These are phyloP conservation scores for Verticillium zaregamsianum DNA, from an alignment of 2,329 filamentous ascomycete genomes.

Conservation along the genomic window DNA sequence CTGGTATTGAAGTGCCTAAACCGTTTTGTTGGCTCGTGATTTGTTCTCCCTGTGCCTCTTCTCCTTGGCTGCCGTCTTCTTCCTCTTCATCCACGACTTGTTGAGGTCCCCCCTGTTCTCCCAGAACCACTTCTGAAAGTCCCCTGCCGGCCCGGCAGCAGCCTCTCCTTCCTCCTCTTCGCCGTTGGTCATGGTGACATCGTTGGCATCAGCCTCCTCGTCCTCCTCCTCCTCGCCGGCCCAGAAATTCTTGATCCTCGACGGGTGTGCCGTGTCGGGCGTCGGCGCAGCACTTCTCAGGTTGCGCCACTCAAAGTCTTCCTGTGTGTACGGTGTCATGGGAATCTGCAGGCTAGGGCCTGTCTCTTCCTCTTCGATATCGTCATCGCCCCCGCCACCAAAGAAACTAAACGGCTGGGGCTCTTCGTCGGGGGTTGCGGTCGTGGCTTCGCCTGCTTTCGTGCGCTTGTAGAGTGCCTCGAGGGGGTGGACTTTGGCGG, in stretches of 20 bases:
- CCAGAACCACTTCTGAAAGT: slow-evolving; percentile 67
- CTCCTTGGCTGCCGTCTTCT: slow-evolving; percentile 61
- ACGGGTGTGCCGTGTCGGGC: slow-evolving; percentile 82
- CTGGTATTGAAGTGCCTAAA: slow-evolving; percentile 15
- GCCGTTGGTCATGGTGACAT: slow-evolving; percentile 24
- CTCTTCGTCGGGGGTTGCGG: not conserved
- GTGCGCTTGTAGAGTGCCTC: slow-evolving; percentile 87
- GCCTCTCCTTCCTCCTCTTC: slow-evolving; percentile 15
- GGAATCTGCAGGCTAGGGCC: slow-evolving; percentile 40
- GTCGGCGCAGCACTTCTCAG: slow-evolving; percentile 90
- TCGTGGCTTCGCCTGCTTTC: slow-evolving; percentile 35
- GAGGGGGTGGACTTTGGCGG: slow-evolving; percentile 69
- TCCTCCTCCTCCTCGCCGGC: slow-evolving; percentile 40
- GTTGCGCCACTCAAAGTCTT: slow-evolving; percentile 70
- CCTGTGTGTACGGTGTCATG: slow-evolving; percentile 77
- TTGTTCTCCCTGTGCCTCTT: slow-evolving; percentile 64
- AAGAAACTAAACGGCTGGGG: slow-evolving; percentile 63
- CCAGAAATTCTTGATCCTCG: slow-evolving; percentile 58
- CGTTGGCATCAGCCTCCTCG: slow-evolving; percentile 33
- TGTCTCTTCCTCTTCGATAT: slow-evolving; percentile 26
- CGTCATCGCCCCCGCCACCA: slow-evolving; percentile 40
- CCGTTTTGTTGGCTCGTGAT: slow-evolving; percentile 40
- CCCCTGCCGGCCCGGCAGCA: slow-evolving; percentile 23
- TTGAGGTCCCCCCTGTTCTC: slow-evolving; percentile 62
- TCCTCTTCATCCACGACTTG: slow-evolving; percentile 60